Base-by-base conservation (phyloP, 495 filamentous ascomycete species). In the Talaromyces stipitatus region DNA sequence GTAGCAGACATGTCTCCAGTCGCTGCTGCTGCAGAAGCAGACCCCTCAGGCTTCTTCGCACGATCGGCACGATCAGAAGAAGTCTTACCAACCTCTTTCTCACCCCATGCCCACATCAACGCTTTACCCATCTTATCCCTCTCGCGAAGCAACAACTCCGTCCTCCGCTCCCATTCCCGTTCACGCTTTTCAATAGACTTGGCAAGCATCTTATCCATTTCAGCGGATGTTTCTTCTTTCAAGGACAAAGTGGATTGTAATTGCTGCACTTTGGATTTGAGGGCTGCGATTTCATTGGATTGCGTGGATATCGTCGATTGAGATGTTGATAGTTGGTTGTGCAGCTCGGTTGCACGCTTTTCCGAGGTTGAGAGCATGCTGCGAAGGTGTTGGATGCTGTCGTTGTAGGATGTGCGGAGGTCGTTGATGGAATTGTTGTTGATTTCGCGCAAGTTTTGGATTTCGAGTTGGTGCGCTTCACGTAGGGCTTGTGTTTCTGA, bases 61-160 rank as follows among this genome's bases (percentile, higher is more conserved):
- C 55, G 41, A 12, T 67, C 63, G 10, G 47, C 5, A 50, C 2
- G 22, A 26, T 9, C 7, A 28, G 27, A 27, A 50, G 48, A 28
- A 51, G 48, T 43, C 22, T 55, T 43, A 12, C 70, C 73, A 56
- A 75, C 43, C 36, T 81, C 78, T 55, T 80, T 77, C 61, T 77
- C 75, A 1, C 77, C 77, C 77, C 77, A 79, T 3, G 57, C 62
- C 70, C 65, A 70, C 69, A 81, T 66, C 54, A 81, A 66, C 12
- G 72, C 77, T 54, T 73, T 78, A 12, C 73, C 76, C 74, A 82
- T 75, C 43, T 72, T 76, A 28, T 78, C 79, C 32, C 80, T 70
- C 55, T 86, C 82, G 58, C 75, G 75, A 45, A 86, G 80, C 7
- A 82, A 60, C 6, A 83, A 58, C 47, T 82, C 72, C 10, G 78